Evolutionary conservation across 2,329 filamentous ascomycete species (phyloP), one percentile per base, ranked within the genome.

Genomic region (Ceratocystis lukuohia): DNA sequence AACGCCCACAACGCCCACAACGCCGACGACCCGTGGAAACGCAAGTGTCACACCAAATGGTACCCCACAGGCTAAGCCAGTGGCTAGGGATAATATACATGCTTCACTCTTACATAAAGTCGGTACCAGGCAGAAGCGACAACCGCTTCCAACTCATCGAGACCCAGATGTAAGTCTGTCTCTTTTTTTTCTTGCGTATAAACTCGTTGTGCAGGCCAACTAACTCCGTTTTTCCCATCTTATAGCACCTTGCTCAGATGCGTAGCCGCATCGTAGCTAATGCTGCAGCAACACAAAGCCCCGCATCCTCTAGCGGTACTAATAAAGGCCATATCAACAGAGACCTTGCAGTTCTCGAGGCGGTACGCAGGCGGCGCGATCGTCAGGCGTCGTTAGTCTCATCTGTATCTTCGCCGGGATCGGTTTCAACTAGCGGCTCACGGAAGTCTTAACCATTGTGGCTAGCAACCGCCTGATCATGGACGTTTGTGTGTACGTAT

Each of bases 151-250:
- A 8, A n/a, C 15, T 2, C 62, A 37, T 7, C 45, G n/a, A 2
- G 62, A 63, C 25, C 62, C 62, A 25, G 50, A 63, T 50, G 62
- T 63, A 53, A 63, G 62, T 37, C 5, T 8, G 25, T 33, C 33
- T 33, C 33, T 53, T 6, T 8, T 10, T 20, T 20, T 28, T 20
- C 5, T 7, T 10, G 20, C 15, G 25, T 8, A 17, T 28, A 30
- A 3, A 12, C 3, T 12, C n/a, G 15, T 33, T 8, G 1, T 12
- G 15, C 15, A n/a, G 20, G 6, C 30, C 28, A 8, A 53, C 44
- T 50, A 50, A 63, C 37, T 5, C 22, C 1, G 7, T 12, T 50
- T 22, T 15, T 50, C 20, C 17, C n/a, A 15, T 7, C 28, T n/a
- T 15, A 44, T 46, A 63, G 62, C 62, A 63, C 22, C 30, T 63